Evolutionary conservation across 1,139 yeast genomes (phyloP).

Genomic region (Hemisphaericaspora xylanilytica): DNA sequence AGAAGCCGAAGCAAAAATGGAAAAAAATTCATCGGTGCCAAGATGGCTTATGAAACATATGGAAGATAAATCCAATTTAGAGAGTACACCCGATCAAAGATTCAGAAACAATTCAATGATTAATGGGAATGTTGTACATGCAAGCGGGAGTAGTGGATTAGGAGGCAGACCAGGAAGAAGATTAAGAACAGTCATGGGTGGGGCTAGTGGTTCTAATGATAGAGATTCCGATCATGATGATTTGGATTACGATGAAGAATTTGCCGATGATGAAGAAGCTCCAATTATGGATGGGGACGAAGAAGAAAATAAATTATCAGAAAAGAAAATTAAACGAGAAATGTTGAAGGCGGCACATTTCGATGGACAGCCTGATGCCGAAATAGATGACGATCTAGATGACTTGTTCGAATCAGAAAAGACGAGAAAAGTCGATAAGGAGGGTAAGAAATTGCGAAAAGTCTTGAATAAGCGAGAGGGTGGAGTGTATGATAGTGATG

Average conservation of each 20-base stretch:
- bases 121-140: conserved; percentile 17
- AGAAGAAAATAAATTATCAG: conserved; percentile 89
- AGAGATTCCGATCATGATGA: conserved; percentile 86
- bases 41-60: conserved; percentile 96
- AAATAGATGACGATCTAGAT: conserved; percentile 58
- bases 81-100: conserved; percentile 47
- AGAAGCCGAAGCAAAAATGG: conserved; percentile 96
- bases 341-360: conserved; percentile 82
- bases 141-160: conserved; percentile 20
- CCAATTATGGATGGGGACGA: conserved; percentile 97
- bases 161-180: conserved; percentile 25
- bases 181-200: conserved; percentile 61
- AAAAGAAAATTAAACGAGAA: conserved; percentile 82
- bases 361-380: conserved; percentile 60
- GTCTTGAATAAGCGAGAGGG: conserved; percentile 85
- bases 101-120: conserved; percentile 30
- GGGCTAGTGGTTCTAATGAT: conserved; percentile 46
- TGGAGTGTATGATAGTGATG: conserved; percentile 89
- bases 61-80: conserved; percentile 56
- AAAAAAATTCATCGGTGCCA: conserved; percentile 73
- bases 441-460: conserved; percentile 81
- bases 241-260: conserved; percentile 92
- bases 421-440: conserved; percentile 80
- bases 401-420: conserved; percentile 62
- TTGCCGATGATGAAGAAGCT: conserved; percentile 98